Evolutionary conservation across 768 basidiomycete species (phyloP).

Genomic region (Tubosaeta sp.): DNA sequence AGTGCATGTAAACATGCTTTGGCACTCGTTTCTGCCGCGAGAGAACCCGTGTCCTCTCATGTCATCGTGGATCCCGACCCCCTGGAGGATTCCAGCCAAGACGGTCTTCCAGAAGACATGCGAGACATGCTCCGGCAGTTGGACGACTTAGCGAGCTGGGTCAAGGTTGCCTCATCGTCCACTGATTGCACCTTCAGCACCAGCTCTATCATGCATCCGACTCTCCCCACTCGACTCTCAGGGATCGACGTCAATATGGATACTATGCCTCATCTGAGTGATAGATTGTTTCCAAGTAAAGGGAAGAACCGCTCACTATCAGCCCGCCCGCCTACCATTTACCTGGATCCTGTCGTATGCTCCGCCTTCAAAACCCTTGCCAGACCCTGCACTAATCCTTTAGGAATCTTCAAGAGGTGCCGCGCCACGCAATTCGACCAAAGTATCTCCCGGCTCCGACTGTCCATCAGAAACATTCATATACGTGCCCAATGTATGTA

Average conservation of each 20-base stretch:
- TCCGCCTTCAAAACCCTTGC: neutral
- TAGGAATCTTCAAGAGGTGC: slow-evolving; percentile 8
- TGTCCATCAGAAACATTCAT: slow-evolving; percentile 22
- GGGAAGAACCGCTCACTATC: slow-evolving; percentile 21
- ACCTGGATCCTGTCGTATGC: slow-evolving; percentile 12
- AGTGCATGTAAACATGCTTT: slow-evolving; percentile 18
- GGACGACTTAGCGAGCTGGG: slow-evolving; percentile 27
- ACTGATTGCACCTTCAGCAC: neutral
- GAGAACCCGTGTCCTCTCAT: slow-evolving; percentile 14
- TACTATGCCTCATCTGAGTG: neutral
- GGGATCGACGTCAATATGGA: neutral
- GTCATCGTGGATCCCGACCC: slow-evolving; percentile 6
- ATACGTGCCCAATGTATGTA: slow-evolving; percentile 25
- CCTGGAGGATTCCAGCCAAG: neutral
- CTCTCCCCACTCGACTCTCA: neutral
- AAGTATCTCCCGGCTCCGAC: neutral
- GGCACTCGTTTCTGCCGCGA: slow-evolving; percentile 13
- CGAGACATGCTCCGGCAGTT: slow-evolving; percentile 22
- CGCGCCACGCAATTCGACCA: neutral
- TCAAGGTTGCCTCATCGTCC: slow-evolving; percentile 20
- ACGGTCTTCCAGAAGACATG: slow-evolving; percentile 28
- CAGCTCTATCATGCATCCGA: neutral
- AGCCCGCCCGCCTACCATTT: neutral
- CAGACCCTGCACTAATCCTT: slow-evolving; percentile 3
- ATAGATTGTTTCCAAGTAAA: slow-evolving; percentile 6